phyloP scores from a whole-genome alignment of 257 asterid species.

The Dorcoceras hygrometricum region DNA sequence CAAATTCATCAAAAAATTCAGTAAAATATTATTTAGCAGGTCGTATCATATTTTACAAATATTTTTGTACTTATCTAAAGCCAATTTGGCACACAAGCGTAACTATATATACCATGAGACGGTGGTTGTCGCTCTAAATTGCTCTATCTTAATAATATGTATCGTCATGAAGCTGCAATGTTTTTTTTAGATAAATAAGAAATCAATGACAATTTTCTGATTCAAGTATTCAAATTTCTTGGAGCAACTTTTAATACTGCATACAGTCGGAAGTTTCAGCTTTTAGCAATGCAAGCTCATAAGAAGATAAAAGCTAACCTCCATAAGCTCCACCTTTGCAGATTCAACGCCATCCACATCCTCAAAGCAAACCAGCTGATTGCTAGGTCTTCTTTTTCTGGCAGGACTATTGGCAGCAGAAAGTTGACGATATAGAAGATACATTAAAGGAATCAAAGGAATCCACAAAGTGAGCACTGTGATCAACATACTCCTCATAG shows the following conservation, averaged over 20 bases:
- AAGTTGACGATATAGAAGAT: conserved; percentile 84
- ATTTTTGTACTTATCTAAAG: too few species aligned
- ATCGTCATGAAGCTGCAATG: neutral
- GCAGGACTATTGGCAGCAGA: conserved; percentile 89
- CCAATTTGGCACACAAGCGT: neutral
- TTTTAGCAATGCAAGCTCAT: neutral
- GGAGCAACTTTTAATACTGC: neutral
- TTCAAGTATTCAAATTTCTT: neutral
- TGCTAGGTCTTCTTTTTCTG: conserved; percentile 55
- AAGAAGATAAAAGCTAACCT: conserved; percentile 41
- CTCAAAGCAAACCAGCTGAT: conserved; percentile 64
- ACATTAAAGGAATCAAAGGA: conserved; percentile 88
- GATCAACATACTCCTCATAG: conserved; percentile 41
- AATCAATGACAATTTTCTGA: neutral
- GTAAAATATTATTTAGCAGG: neutral
- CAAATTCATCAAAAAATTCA: neutral
- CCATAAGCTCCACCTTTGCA: conserved; percentile 95
- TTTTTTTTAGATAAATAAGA: neutral
- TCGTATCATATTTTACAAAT: neutral
- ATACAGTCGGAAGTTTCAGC: conserved; percentile 5
- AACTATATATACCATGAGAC: neutral
- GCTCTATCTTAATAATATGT: too few species aligned
- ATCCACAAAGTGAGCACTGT: conserved; percentile 50
- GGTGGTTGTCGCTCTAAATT: too few species aligned
- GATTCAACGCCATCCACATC: conserved; percentile 95